Conservation (phyloP, 2,329 filamentous ascomycete species). For the Fusarium vanettenii region DNA sequence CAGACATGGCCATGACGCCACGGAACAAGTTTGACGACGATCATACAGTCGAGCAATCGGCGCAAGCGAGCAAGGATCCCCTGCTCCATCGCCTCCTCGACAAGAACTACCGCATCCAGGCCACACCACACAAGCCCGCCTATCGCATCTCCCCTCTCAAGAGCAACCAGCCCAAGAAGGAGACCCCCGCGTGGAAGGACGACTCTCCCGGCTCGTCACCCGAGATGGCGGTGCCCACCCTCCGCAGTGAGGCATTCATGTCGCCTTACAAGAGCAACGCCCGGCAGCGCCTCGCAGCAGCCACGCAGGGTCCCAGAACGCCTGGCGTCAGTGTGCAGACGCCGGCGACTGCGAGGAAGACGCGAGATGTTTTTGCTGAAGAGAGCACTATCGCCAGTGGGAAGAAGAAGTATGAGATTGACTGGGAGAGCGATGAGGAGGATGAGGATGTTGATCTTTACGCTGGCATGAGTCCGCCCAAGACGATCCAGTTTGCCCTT, state of each 20-base stretch:
- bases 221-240: constrained; percentile 81
- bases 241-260: constrained; percentile 87
- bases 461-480: constrained; percentile 87
- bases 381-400: constrained; percentile 38
- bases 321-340: constrained; percentile 90
- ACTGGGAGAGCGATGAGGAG: constrained; percentile 82
- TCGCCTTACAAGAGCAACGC: constrained; percentile 70
- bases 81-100: constrained; percentile 92
- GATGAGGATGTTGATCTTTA: constrained; percentile 72
- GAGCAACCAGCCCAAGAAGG: constrained; percentile 49
- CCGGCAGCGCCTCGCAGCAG: constrained; percentile 55
- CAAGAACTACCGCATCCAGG: constrained; percentile 94
- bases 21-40: constrained; percentile 57
- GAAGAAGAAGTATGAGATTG: constrained; percentile 65
- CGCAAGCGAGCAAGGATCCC: constrained; percentile 70
- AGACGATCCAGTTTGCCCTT: constrained; percentile 89
- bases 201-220: constrained; percentile 78
- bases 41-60: constrained; percentile 49
- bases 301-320: constrained; percentile 68
- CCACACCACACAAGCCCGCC: constrained; percentile 79
- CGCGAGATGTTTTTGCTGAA: constrained; percentile 60
- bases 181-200: constrained; percentile 60
- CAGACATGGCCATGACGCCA: constrained; percentile 73
- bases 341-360: constrained; percentile 64
- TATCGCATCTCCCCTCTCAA: constrained; percentile 60